Evolutionary conservation across 495 filamentous ascomycete genomes (phyloP).

Genomic region (Daldinia childiae): DNA sequence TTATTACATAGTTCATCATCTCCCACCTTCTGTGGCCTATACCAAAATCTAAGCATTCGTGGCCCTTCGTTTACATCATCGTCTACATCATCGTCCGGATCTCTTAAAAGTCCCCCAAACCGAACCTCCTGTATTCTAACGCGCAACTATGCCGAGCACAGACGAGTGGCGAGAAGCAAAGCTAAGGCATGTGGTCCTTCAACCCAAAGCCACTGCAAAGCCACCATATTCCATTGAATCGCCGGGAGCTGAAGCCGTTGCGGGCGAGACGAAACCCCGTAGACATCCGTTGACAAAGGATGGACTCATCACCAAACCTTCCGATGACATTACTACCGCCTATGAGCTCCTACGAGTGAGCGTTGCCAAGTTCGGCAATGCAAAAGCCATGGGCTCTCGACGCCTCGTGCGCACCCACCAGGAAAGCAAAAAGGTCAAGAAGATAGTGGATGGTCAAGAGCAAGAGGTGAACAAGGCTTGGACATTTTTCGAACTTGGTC

Average conservation of each 20-base stretch:
- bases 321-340: conserved; percentile 79
- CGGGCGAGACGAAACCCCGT: conserved; percentile 92
- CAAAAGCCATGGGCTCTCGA: conserved; percentile 83
- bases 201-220: conserved; percentile 65
- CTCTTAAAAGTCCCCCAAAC: neutral
- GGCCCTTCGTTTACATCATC: conserved; percentile 1
- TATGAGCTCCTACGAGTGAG: conserved; percentile 86
- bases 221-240: conserved; percentile 82
- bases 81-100: neutral
- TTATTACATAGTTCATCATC: neutral
- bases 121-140: neutral
- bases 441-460: conserved; percentile 90
- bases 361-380: conserved; percentile 85
- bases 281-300: conserved; percentile 77
- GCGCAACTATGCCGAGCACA: conserved; percentile 35
- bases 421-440: conserved; percentile 97
- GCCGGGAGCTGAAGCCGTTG: conserved; percentile 72
- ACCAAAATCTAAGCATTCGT: neutral
- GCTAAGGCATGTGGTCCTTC: conserved; percentile 64
- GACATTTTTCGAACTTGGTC: conserved; percentile 93
- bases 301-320: conserved; percentile 70
- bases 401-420: conserved; percentile 84
- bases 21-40: neutral
- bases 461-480: conserved; percentile 93
- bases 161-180: conserved; percentile 50